These are phyloP conservation scores for Taphrina confusa DNA, from an alignment of 1,139 yeast species.

Conservation along the genomic window DNA sequence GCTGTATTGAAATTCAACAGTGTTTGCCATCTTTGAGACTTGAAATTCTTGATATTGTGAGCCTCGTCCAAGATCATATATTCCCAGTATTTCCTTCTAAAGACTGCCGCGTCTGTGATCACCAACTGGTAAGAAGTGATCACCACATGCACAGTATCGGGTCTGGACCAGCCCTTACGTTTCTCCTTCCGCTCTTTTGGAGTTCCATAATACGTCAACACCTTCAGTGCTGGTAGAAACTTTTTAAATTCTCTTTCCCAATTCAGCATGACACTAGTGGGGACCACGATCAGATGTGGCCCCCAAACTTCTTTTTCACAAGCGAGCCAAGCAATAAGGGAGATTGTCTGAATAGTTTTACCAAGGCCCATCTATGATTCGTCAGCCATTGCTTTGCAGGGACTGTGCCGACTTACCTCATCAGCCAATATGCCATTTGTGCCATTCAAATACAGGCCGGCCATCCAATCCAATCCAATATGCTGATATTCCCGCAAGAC, in stretches of 20 bases:
- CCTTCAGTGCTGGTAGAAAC: slow-evolving; percentile 97
- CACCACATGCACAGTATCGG: slow-evolving; percentile 93
- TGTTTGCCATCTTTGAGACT: slow-evolving; percentile 97
- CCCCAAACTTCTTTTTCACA: slow-evolving; percentile 97
- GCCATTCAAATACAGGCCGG: slow-evolving; percentile 84
- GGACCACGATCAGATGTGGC: slow-evolving; percentile 93
- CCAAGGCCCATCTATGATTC: slow-evolving; percentile 79
- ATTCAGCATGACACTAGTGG: slow-evolving; percentile 96
- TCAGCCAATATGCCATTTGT: slow-evolving; percentile 98
- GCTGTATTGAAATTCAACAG: slow-evolving; percentile 88
- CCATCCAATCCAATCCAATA: slow-evolving; percentile 96
- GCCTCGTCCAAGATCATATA: slow-evolving; percentile 98
- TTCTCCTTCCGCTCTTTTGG: slow-evolving; percentile 96
- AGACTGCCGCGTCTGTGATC: slow-evolving; percentile 92
- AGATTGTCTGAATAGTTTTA: slow-evolving; percentile 92
- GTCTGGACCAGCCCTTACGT: slow-evolving; percentile 96
- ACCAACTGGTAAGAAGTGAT: slow-evolving; percentile 95
- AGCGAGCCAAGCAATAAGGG: slow-evolving; percentile 82
- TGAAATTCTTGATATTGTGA: slow-evolving; percentile 92
- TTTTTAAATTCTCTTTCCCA: slow-evolving; percentile 99
- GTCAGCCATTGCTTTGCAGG: neutral
- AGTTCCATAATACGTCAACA: slow-evolving; percentile 93
- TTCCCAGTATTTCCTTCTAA: slow-evolving; percentile 89
- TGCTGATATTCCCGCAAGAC: slow-evolving; percentile 87
- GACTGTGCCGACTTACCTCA: slow-evolving; percentile 49